A percentile compares a stretch with the other conserved stretches of the same genome.
phyloP scores from a whole-genome alignment of 176 grass and related monocot species.

The Bonia amplexicaulis region DNA sequence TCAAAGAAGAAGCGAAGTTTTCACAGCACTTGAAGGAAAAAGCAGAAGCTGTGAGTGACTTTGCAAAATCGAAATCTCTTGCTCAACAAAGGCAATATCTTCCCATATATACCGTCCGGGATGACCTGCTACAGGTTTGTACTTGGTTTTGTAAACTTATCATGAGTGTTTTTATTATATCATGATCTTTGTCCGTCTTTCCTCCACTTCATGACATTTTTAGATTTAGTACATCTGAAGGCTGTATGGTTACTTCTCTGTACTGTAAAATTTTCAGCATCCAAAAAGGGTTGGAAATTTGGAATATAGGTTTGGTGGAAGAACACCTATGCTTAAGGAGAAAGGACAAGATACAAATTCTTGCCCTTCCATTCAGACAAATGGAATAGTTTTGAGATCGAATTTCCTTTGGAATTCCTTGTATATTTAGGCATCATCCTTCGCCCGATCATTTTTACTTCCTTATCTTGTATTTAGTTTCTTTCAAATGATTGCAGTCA shows the following conservation, averaged over 20 bases:
- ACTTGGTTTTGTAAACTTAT: constrained; percentile 6
- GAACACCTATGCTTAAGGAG: not conserved
- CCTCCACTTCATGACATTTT: not conserved
- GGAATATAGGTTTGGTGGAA: constrained; percentile 1
- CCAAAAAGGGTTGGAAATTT: not conserved
- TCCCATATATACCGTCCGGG: constrained; percentile 91
- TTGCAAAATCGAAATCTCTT: constrained; percentile 94
- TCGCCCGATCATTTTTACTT: not conserved
- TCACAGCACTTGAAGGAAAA: constrained; percentile 88
- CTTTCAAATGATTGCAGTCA: not conserved
- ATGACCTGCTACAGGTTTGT: constrained; percentile 88
- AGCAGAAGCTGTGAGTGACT: constrained; percentile 93
- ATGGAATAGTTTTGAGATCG: not conserved
- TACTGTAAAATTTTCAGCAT: not conserved
- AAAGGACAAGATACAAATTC: not conserved
- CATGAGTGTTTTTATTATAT: not conserved
- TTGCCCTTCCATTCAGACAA: not conserved
- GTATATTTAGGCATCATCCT: not conserved
- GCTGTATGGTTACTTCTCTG: constrained; percentile 7
- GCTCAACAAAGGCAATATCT: constrained; percentile 97
- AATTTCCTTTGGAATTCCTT: not conserved
- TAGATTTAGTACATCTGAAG: constrained; percentile 3
- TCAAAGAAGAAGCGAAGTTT: constrained; percentile 95
- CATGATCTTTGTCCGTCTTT: not conserved
- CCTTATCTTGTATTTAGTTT: constrained; percentile 19